Evolutionary conservation across 768 basidiomycete genomes (phyloP).

Genomic region (Pseudohyphozyma bogoriensis): DNA sequence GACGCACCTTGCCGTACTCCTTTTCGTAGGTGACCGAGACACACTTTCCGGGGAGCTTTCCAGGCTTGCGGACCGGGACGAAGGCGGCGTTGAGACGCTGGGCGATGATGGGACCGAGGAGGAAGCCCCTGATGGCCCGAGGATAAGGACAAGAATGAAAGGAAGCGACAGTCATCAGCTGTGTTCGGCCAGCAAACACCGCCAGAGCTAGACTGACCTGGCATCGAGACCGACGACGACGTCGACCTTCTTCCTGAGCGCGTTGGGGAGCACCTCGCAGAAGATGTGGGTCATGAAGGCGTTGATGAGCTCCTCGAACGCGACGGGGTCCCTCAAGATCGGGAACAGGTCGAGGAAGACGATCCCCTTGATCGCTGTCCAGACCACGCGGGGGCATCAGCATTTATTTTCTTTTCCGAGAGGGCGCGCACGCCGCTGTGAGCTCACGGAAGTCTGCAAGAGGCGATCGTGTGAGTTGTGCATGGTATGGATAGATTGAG

Average conservation of each 20-base stretch:
- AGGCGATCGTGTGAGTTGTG: background rate
- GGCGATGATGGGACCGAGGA: slow-evolving; percentile 86
- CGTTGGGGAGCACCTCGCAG: slow-evolving; percentile 56
- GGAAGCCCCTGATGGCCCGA: slow-evolving; percentile 59
- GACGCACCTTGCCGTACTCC: slow-evolving; percentile 44
- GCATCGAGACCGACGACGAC: slow-evolving; percentile 92
- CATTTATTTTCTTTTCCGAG: no score
- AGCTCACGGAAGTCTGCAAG: slow-evolving; percentile 60
- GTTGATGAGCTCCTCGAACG: slow-evolving; percentile 67
- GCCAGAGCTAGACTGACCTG: background rate
- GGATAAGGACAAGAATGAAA: no score
- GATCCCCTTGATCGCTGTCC: slow-evolving; percentile 85
- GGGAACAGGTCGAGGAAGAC: slow-evolving; percentile 89
- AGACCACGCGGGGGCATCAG: no score
- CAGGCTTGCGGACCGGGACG: slow-evolving; percentile 85
- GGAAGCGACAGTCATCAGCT: no score
- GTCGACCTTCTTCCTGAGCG: slow-evolving; percentile 43
- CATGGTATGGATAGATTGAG: background rate
- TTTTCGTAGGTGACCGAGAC: slow-evolving; percentile 68
- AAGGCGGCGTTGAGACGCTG: slow-evolving; percentile 84
- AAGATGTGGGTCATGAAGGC: slow-evolving; percentile 77
- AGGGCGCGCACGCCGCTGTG: no score
- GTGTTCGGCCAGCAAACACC: no score
- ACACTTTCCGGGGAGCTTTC: slow-evolving; percentile 86
- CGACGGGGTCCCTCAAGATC: slow-evolving; percentile 62